Evolutionary conservation across 202 grass and related monocot genomes (phyloP).

Genomic region (Panicum virgatum): DNA sequence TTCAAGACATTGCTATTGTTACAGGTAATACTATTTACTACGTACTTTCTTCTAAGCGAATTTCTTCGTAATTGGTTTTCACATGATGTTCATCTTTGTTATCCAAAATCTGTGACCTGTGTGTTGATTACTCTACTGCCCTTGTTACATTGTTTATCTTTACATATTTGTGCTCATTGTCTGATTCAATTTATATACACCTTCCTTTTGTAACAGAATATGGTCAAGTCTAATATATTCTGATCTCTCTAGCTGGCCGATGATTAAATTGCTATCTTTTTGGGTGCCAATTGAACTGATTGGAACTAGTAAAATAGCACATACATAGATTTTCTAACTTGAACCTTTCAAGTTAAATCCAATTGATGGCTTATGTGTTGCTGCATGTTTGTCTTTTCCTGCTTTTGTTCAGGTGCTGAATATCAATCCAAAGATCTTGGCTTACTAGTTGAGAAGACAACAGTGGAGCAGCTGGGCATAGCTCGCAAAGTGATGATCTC

Average conservation of each 20-base stretch:
- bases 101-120: not conserved
- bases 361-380: not conserved
- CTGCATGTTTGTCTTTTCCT: not conserved
- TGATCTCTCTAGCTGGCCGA: not conserved
- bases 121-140: not conserved
- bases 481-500: conserved; percentile 83
- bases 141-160: not conserved
- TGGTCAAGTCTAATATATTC: not conserved
- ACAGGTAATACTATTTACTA: conserved; percentile 55
- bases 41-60: not conserved
- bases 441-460: conserved; percentile 71
- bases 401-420: conserved; percentile 69
- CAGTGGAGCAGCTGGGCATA: conserved; percentile 77
- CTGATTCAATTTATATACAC: not conserved
- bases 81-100: conserved; percentile 18
- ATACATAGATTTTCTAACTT: not conserved
- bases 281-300: not conserved
- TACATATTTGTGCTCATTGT: not conserved
- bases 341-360: not conserved
- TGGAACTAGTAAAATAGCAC: not conserved
- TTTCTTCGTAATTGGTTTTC: not conserved
- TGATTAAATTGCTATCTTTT: not conserved
- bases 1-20: conserved; percentile 94
- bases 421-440: conserved; percentile 96
- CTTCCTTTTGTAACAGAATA: not conserved